A percentile compares a stretch with the other conserved stretches of the same genome.
phyloP scores from a whole-genome alignment of 768 basidiomycete genomes.

The Nidularia sp. region DNA sequence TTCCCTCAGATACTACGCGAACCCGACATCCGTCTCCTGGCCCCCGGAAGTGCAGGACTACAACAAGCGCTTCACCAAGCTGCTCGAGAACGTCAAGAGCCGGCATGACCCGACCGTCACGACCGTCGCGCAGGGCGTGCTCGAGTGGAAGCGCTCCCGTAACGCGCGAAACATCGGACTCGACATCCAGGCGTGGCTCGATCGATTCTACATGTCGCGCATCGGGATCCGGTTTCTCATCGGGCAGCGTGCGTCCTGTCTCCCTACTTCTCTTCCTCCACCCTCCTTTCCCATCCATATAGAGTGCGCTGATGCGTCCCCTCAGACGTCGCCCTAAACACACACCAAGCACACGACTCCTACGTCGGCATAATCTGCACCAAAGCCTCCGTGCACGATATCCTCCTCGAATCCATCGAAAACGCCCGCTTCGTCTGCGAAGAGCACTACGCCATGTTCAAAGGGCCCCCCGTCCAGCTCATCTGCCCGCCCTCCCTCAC shows the following conservation, averaged over 20 bases:
- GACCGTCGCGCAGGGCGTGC: conserved; percentile 91
- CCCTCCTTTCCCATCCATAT: conserved; percentile 2
- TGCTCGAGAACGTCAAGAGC: conserved; percentile 84
- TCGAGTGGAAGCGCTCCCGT: conserved; percentile 88
- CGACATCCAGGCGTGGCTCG: conserved; percentile 93
- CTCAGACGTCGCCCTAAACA: conserved; percentile 91
- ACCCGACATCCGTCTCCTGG: conserved; percentile 65
- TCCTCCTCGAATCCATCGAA: conserved; percentile 97
- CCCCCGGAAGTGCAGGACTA: conserved; percentile 94
- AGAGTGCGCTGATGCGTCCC: conserved; percentile 1
- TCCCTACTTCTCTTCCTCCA: not conserved
- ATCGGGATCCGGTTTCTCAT: conserved; percentile 97
- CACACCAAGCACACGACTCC: conserved; percentile 80
- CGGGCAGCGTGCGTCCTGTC: conserved; percentile 73
- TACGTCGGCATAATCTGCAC: conserved; percentile 99
- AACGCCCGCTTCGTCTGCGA: conserved; percentile 94
- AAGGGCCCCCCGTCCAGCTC: conserved; percentile 92
- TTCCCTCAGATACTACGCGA: conserved; percentile 80
- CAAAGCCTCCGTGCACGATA: conserved; percentile 71
- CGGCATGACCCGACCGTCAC: conserved; percentile 98
- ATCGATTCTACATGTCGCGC: conserved; percentile 94
- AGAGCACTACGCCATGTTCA: conserved; percentile 95
- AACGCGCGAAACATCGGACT: conserved; percentile 69
- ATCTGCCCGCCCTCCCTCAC: conserved; percentile 84
- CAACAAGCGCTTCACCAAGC: conserved; percentile 86